phyloP scores from a whole-genome alignment of 1,139 yeast species.

The Magnusiomyces suaveolens region DNA sequence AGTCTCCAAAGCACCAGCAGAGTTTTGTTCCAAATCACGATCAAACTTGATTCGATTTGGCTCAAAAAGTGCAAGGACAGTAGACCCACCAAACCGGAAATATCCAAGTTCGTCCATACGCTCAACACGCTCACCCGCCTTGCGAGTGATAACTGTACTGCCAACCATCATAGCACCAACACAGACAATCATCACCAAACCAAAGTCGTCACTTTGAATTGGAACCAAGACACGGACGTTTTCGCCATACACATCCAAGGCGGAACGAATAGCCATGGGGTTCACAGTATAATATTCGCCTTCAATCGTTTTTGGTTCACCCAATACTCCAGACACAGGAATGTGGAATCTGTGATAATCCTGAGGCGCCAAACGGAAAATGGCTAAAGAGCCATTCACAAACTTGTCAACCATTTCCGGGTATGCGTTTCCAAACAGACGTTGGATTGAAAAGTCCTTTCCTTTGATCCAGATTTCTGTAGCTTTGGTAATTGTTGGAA shows the following conservation, averaged over 20 bases:
- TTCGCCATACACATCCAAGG: conserved; percentile 86
- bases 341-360: conserved; percentile 92
- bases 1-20: conserved; percentile 65
- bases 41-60: conserved; percentile 47
- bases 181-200: conserved; percentile 65
- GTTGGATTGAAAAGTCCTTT: conserved; percentile 55
- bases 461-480: conserved; percentile 88
- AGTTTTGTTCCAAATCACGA: conserved; percentile 60
- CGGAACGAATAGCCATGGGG: conserved; percentile 91
- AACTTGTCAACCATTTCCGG: conserved; percentile 41
- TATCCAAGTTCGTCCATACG: conserved; percentile 86
- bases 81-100: conserved; percentile 93
- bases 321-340: conserved; percentile 69
- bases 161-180: conserved; percentile 99
- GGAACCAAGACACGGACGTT: conserved; percentile 74
- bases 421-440: conserved; percentile 53
- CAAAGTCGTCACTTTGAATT: conserved; percentile 63
- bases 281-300: conserved; percentile 95
- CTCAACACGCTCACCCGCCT: conserved; percentile 46
- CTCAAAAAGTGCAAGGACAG: conserved; percentile 55
- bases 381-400: conserved; percentile 55
- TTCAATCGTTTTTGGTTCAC: conserved; percentile 55
- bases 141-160: conserved; percentile 64
- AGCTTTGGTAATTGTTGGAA: conserved; percentile 51
- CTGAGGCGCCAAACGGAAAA: conserved; percentile 90